Evolutionary conservation across 2,329 filamentous ascomycete genomes (phyloP).

Genomic region (Emmonsia crescens): DNA sequence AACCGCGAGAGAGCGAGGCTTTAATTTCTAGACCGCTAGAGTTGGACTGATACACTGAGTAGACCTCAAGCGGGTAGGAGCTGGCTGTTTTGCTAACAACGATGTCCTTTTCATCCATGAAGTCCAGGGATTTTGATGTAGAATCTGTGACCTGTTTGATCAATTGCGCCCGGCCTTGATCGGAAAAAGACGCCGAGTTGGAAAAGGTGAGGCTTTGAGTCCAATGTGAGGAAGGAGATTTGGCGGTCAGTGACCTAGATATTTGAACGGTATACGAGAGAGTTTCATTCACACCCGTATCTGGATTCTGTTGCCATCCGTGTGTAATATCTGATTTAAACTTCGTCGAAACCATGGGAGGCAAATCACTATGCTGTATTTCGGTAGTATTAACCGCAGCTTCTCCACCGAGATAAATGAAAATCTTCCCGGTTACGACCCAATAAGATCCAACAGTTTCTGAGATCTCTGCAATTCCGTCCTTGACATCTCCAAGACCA

Average conservation of each 20-base stretch:
- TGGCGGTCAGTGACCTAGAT: slow-evolving; percentile 44
- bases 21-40: slow-evolving; percentile 31
- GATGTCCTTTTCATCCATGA: slow-evolving; percentile 21
- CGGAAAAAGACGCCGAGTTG: slow-evolving; percentile 46
- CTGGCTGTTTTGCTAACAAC: neutral
- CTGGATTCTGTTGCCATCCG: slow-evolving; percentile 16
- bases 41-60: neutral
- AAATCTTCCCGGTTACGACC: slow-evolving; percentile 69
- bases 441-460: slow-evolving; percentile 54
- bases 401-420: slow-evolving; percentile 56
- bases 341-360: slow-evolving; percentile 15
- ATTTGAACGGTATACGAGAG: slow-evolving; percentile 50
- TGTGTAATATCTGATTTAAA: neutral
- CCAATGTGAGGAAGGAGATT: slow-evolving; percentile 44
- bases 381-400: neutral
- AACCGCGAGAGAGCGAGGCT: slow-evolving; percentile 40
- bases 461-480: slow-evolving; percentile 39
- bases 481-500: slow-evolving; percentile 49
- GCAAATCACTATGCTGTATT: slow-evolving; percentile 14
- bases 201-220: slow-evolving; percentile 46
- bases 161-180: slow-evolving; percentile 44
- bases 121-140: slow-evolving; percentile 15
- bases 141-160: slow-evolving; percentile 44
- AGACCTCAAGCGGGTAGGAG: neutral
- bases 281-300: slow-evolving; percentile 47